These are phyloP conservation scores for Isabelozyma rhagii DNA, from an alignment of 805 yeast genomes.

Conservation along the genomic window DNA sequence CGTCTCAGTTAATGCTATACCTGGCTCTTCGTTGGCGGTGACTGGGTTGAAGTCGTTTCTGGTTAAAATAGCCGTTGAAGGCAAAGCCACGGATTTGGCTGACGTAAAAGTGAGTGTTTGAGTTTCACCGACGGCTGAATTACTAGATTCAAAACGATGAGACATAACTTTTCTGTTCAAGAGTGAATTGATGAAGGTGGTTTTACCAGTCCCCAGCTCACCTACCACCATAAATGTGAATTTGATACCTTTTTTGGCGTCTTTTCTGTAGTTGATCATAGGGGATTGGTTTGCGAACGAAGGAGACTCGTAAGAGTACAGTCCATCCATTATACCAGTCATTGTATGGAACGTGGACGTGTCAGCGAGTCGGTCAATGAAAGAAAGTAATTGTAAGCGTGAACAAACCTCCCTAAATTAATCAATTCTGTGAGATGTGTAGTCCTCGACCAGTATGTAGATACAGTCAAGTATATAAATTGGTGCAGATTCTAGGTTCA, in stretches of 20 bases:
- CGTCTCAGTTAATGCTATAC: slow-evolving; percentile 70
- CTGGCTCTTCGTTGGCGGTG: slow-evolving; percentile 64
- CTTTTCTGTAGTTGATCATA: slow-evolving; percentile 56
- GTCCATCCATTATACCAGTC: not conserved
- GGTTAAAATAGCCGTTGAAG: slow-evolving; percentile 54
- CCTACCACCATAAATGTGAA: slow-evolving; percentile 75
- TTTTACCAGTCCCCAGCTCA: slow-evolving; percentile 72
- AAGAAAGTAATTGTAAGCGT: not conserved
- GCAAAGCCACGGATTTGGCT: slow-evolving; percentile 53
- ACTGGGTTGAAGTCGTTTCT: slow-evolving; percentile 58
- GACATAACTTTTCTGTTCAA: slow-evolving; percentile 60
- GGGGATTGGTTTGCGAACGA: slow-evolving; percentile 28
- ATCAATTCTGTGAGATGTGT: not conserved
- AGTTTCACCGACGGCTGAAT: slow-evolving; percentile 26
- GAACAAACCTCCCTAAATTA: too few species aligned
- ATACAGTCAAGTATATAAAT: not conserved
- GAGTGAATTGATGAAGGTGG: slow-evolving; percentile 69
- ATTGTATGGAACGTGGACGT: not conserved
- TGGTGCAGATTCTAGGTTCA: not conserved
- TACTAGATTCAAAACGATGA: slow-evolving; percentile 47
- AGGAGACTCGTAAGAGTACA: slow-evolving; percentile 24
- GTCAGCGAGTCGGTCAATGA: not conserved
- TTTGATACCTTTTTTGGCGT: slow-evolving; percentile 68
- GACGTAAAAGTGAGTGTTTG: slow-evolving; percentile 56
- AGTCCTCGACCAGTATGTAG: not conserved